A percentile compares a stretch with the other conserved stretches of the same genome.
These are phyloP conservation scores for Monosporozyma aerobia DNA, from an alignment of 805 yeast species.

Conservation along the genomic window DNA sequence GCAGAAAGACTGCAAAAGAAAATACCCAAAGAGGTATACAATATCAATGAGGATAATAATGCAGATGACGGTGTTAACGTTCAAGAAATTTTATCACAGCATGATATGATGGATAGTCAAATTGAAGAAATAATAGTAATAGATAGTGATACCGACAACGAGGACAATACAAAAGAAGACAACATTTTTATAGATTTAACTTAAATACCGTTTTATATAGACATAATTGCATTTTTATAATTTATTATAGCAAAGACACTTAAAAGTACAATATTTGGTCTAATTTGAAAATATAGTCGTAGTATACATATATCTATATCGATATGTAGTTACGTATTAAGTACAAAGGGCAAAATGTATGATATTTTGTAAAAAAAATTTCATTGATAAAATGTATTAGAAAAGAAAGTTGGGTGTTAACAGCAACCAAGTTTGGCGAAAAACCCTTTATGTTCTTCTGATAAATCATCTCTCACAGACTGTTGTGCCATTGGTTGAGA, in stretches of 20 bases:
- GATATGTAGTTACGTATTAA: not conserved
- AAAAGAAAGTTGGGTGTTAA: conserved; percentile 6
- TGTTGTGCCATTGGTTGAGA: conserved; percentile 5
- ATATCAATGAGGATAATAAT: conserved; percentile 1
- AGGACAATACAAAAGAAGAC: not conserved
- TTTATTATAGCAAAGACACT: not conserved
- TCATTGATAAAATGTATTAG: not conserved
- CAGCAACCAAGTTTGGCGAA: conserved; percentile 31
- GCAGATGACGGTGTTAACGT: conserved; percentile 7
- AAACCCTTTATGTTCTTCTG: conserved; percentile 25
- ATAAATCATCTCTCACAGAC: conserved; percentile 8
- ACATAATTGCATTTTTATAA: not conserved
- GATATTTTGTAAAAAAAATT: not conserved
- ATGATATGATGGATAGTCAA: conserved; percentile 10
- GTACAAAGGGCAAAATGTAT: not conserved
- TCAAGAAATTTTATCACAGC: conserved; percentile 5
- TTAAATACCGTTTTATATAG: not conserved
- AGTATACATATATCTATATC: not conserved
- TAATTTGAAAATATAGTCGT: not conserved
- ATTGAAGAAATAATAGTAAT: conserved; percentile 13
- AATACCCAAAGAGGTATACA: not conserved
- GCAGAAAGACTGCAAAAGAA: conserved; percentile 20
- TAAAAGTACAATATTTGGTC: not conserved
- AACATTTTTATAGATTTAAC: conserved; percentile 16
- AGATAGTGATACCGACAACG: conserved; percentile 12